These are phyloP conservation scores for Eutrema yunnanense DNA, from an alignment of 345 rosid genomes.

Conservation along the genomic window DNA sequence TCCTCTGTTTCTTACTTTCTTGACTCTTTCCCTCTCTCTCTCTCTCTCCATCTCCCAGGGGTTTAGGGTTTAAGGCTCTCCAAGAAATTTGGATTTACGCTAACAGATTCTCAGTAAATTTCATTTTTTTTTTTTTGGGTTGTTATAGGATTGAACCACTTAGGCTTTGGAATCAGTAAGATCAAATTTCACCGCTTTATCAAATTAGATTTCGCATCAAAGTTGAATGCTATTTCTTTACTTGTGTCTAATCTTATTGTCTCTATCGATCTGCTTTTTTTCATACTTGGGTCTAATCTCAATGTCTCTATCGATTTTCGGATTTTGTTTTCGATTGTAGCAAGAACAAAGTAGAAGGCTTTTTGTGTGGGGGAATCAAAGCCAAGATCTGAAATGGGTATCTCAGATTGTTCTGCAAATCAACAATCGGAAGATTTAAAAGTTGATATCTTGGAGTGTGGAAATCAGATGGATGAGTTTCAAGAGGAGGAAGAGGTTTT, in stretches of 20 bases:
- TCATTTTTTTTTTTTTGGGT: background rate
- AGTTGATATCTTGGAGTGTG: slow-evolving; percentile 44
- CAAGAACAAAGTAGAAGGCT: slow-evolving; percentile 6
- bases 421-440: slow-evolving; percentile 21
- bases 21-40: background rate
- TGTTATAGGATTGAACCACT: background rate
- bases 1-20: background rate
- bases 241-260: background rate
- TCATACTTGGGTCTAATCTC: background rate
- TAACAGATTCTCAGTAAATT: background rate
- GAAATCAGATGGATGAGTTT: slow-evolving; percentile 7
- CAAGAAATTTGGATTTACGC: slow-evolving; percentile 11
- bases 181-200: slow-evolving; percentile 6
- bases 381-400: slow-evolving; percentile 25
- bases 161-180: background rate
- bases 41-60: slow-evolving; percentile 4
- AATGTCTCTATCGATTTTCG: background rate
- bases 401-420: slow-evolving; percentile 4
- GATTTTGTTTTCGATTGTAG: background rate
- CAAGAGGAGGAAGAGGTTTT: slow-evolving; percentile 29
- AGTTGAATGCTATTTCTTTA: background rate
- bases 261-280: background rate
- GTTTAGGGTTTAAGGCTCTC: slow-evolving; percentile 26
- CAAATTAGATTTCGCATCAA: background rate
- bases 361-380: background rate